Evolutionary conservation across 2,329 filamentous ascomycete species (phyloP).

Genomic region (Aspergillus sp.): DNA sequence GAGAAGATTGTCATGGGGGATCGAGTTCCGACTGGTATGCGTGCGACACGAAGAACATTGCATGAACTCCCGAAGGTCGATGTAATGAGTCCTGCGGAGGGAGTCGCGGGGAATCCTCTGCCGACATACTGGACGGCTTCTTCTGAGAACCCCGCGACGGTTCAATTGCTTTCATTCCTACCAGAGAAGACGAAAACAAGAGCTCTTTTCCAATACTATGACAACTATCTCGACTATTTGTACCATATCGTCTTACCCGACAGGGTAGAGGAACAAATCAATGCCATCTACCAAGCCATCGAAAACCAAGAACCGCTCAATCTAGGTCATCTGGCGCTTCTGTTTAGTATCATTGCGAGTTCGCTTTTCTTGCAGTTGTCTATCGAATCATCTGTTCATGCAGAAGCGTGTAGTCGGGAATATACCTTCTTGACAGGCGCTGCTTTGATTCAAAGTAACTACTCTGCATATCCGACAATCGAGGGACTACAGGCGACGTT

Average conservation of each 20-base stretch:
- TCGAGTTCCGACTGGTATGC: conserved; percentile 17
- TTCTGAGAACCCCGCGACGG: conserved; percentile 14
- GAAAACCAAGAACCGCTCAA: conserved; percentile 14
- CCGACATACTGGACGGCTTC: conserved; percentile 4
- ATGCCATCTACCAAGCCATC: conserved; percentile 23
- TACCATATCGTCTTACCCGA: conserved; percentile 30
- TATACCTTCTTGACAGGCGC: conserved; percentile 23
- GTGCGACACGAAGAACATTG: conserved; percentile 13
- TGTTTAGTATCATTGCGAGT: conserved; percentile 29
- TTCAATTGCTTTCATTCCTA: conserved; percentile 17
- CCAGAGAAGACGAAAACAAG: conserved; percentile 25
- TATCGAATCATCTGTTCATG: conserved; percentile 12
- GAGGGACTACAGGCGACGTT: conserved; percentile 29
- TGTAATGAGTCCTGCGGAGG: background rate
- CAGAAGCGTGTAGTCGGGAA: conserved; percentile 20
- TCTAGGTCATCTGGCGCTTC: conserved; percentile 23
- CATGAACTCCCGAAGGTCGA: background rate
- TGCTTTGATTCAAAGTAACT: conserved; percentile 26
- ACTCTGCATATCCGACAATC: conserved; percentile 22
- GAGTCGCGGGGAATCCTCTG: background rate
- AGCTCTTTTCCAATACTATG: conserved; percentile 27
- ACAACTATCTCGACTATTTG: conserved; percentile 26
- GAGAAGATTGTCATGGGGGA: conserved; percentile 25
- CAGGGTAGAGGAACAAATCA: conserved; percentile 18
- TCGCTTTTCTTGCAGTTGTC: conserved; percentile 20